Evolutionary conservation across 495 filamentous ascomycete species (phyloP).

Genomic region (Hyaloscypha bicolor): DNA sequence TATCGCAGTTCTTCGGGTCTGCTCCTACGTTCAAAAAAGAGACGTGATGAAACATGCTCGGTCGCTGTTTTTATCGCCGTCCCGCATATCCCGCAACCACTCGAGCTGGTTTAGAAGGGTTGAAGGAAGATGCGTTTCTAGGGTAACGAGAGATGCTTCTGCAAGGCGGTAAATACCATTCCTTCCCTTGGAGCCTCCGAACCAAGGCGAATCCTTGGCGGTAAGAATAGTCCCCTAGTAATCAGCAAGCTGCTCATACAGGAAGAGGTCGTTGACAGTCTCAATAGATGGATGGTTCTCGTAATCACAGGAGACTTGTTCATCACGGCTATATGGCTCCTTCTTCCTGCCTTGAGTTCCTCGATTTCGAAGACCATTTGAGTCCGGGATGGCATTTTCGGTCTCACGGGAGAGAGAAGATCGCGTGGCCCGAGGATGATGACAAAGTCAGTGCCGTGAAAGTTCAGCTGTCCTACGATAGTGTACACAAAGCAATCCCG

Average conservation of each 20-base stretch:
- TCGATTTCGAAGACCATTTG: background rate
- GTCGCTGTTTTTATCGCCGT: conserved; percentile 7
- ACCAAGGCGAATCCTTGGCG: conserved; percentile 23
- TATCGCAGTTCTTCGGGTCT: conserved; percentile 48
- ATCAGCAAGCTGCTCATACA: conserved; percentile 10
- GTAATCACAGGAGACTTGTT: background rate
- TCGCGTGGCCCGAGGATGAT: conserved; percentile 2
- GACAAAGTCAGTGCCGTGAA: background rate
- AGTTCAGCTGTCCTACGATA: conserved; percentile 6
- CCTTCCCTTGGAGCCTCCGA: conserved; percentile 45
- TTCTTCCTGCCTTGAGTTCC: background rate
- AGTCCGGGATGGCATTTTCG: background rate
- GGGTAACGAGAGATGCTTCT: conserved; percentile 39
- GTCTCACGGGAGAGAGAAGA: conserved; percentile 11
- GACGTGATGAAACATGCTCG: conserved; percentile 28
- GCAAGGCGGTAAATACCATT: conserved; percentile 54
- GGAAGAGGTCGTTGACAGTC: conserved; percentile 5
- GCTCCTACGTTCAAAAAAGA: conserved; percentile 41
- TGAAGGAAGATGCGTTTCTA: background rate
- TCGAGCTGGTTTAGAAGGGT: conserved; percentile 20
- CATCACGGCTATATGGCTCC: background rate
- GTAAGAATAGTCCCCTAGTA: conserved; percentile 5
- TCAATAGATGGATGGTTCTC: conserved; percentile 6
- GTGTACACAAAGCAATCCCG: conserved; percentile 10
- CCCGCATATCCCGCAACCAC: conserved; percentile 29